These are phyloP conservation scores for Quercus phellos DNA, from an alignment of 331 rosid species.

Conservation along the genomic window DNA sequence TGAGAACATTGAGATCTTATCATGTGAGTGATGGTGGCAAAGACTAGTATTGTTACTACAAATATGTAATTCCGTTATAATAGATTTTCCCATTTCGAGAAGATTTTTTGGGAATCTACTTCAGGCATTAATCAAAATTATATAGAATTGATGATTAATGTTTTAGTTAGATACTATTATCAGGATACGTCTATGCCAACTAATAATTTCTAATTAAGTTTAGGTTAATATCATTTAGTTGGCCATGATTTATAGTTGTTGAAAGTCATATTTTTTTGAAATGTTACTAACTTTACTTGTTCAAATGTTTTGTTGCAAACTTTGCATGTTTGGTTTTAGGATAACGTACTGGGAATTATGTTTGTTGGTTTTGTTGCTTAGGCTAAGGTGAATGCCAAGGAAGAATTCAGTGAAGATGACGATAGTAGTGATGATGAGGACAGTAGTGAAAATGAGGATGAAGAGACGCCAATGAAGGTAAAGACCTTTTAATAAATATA, in stretches of 20 bases:
- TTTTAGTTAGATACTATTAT: not conserved
- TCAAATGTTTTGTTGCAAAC: not conserved
- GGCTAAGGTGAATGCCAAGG: constrained; percentile 26
- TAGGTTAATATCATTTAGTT: not conserved
- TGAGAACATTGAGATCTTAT: not conserved
- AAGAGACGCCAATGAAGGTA: constrained; percentile 51
- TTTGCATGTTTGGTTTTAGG: not conserved
- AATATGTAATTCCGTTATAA: too few relatives aligned
- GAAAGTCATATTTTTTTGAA: not conserved
- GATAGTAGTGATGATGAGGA: constrained; percentile 24
- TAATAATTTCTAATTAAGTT: not conserved
- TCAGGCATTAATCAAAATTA: not conserved
- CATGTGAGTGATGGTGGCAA: not conserved
- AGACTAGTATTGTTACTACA: not conserved
- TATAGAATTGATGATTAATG: not conserved
- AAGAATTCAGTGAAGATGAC: constrained; percentile 26
- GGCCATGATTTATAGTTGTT: not conserved
- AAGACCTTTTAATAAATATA: not conserved
- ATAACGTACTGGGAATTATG: not conserved
- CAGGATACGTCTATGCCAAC: not conserved
- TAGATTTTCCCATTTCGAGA: not conserved
- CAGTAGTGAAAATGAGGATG: constrained; percentile 31
- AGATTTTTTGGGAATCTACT: not conserved
- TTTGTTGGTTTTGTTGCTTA: constrained; percentile 5
- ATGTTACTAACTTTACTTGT: not conserved